These are phyloP conservation scores for Scheffersomyces illinoinensis DNA, from an alignment of 1,139 yeast genomes.

Conservation along the genomic window DNA sequence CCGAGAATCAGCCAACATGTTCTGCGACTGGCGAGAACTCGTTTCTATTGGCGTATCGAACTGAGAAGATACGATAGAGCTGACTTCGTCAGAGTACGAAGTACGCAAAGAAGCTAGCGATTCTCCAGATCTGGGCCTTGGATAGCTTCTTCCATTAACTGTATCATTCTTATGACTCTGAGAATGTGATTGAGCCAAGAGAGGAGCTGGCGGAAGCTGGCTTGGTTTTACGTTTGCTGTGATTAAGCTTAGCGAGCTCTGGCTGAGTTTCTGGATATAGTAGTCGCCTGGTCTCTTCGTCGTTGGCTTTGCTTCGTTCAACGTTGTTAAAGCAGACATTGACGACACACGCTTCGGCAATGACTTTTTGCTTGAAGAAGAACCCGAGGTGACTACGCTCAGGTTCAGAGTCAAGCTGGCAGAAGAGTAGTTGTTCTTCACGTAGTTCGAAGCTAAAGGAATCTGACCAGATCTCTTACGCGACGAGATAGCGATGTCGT, in stretches of 20 bases:
- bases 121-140: slow-evolving; percentile 37
- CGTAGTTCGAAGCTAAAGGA: slow-evolving; percentile 1
- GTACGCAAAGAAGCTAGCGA: slow-evolving; percentile 39
- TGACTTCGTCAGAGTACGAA: slow-evolving; percentile 35
- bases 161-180: slow-evolving; percentile 1
- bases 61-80: slow-evolving; percentile 37
- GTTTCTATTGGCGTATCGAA: slow-evolving; percentile 22
- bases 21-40: background rate
- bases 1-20: slow-evolving; percentile 30
- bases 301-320: slow-evolving; percentile 17
- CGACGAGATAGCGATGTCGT: slow-evolving; percentile 27
- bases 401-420: background rate
- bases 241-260: slow-evolving; percentile 9
- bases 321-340: slow-evolving; percentile 21
- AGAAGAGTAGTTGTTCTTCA: background rate
- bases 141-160: slow-evolving; percentile 8
- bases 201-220: slow-evolving; percentile 5
- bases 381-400: background rate
- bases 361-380: slow-evolving; percentile 6
- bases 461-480: slow-evolving; percentile 1
- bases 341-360: slow-evolving; percentile 31
- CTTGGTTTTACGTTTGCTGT: slow-evolving; percentile 1
- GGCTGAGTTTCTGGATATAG: slow-evolving; percentile 34
- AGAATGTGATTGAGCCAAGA: slow-evolving; percentile 3
- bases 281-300: slow-evolving; percentile 47